Percentiles rank a stretch among this genome's conserved stretches.
phyloP scores from a whole-genome alignment of 805 yeast species.

The Suhomyces xylopsoci region DNA sequence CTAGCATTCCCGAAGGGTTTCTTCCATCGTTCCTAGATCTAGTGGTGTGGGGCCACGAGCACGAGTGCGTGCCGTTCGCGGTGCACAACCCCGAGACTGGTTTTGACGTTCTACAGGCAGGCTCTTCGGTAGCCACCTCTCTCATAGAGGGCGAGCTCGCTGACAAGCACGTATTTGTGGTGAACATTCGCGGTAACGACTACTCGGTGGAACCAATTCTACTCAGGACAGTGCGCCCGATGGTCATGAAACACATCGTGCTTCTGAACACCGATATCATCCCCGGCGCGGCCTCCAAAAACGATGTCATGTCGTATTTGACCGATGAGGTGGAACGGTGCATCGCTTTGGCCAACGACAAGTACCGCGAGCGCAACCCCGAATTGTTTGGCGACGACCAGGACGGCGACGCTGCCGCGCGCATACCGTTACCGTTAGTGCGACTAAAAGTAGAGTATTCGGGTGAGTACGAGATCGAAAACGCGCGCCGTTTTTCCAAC shows the following conservation, averaged over 20 bases:
- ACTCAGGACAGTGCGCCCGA: conserved; percentile 76
- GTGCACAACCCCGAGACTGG: conserved; percentile 55
- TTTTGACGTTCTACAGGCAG: conserved; percentile 84
- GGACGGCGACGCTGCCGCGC: conserved; percentile 1
- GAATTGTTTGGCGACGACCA: conserved; percentile 22
- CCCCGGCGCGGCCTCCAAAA: conserved; percentile 59
- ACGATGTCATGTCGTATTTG: conserved; percentile 59
- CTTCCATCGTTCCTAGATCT: conserved; percentile 80
- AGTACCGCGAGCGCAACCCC: conserved; percentile 41
- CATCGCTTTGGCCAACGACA: conserved; percentile 55
- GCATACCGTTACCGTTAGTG: conserved; percentile 73
- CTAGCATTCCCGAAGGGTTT: conserved; percentile 79
- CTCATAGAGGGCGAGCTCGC: conserved; percentile 80
- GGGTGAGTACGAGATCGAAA: conserved; percentile 90
- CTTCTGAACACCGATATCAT: conserved; percentile 52
- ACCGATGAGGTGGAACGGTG: conserved; percentile 62
- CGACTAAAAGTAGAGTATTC: conserved; percentile 83
- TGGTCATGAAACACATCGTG: conserved; percentile 64
- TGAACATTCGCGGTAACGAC: conserved; percentile 59
- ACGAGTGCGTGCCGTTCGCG: conserved; percentile 81
- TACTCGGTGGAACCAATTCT: conserved; percentile 58
- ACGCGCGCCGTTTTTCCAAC: conserved; percentile 84
- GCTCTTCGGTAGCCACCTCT: conserved; percentile 91
- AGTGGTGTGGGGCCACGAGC: conserved; percentile 97
- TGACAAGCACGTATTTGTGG: conserved; percentile 68